These are phyloP conservation scores for Eucalyptus pauciflora DNA, from an alignment of 345 rosid genomes.

Conservation along the genomic window DNA sequence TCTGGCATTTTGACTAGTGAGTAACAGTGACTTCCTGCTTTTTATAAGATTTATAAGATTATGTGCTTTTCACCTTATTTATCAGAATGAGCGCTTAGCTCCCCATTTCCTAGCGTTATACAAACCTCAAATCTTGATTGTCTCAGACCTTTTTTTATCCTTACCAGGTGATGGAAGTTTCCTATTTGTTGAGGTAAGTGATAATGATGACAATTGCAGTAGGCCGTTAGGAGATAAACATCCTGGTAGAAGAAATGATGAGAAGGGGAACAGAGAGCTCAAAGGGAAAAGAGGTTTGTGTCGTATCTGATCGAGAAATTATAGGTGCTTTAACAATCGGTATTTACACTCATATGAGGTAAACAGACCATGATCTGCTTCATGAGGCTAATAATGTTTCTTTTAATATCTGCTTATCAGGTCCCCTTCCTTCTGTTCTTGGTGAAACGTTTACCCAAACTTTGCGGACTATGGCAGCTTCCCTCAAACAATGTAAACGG, in stretches of 20 bases:
- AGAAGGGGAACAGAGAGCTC: background rate
- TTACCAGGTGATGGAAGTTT: background rate
- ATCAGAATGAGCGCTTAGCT: background rate
- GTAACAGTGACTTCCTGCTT: background rate
- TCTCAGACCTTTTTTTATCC: background rate
- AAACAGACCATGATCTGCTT: background rate
- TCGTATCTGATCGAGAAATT: background rate
- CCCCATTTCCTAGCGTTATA: background rate
- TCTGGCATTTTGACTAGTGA: background rate
- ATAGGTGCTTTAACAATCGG: background rate
- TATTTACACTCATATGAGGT: background rate
- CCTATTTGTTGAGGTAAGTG: background rate
- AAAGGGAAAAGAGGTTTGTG: background rate
- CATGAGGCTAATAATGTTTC: background rate
- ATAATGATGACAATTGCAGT: conserved; percentile 11
- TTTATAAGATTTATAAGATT: background rate
- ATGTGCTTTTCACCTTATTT: background rate
- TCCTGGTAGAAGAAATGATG: background rate
- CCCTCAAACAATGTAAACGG: background rate
- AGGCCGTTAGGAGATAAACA: background rate
- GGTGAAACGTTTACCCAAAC: background rate
- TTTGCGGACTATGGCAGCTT: background rate
- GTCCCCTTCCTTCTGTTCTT: background rate
- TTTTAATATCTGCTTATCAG: background rate
- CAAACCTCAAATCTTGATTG: background rate